Evolutionary conservation across 2,329 filamentous ascomycete species (phyloP).

Genomic region (Plenodomus tracheiphilus): DNA sequence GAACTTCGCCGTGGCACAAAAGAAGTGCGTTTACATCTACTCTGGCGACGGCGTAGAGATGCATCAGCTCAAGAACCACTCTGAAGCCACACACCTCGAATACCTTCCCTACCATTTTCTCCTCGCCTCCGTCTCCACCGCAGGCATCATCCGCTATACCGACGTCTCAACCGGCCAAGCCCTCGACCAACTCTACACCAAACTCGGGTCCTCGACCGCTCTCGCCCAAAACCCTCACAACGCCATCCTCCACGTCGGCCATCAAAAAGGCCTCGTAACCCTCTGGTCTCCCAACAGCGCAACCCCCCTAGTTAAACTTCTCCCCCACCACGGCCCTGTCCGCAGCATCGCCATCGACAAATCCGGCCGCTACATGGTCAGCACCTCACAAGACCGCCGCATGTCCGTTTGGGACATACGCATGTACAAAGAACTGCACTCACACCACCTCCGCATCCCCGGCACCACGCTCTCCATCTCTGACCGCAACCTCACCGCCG

Average conservation of each 20-base stretch:
- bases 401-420: constrained; percentile 97
- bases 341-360: constrained; percentile 82
- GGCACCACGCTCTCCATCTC: constrained; percentile 85
- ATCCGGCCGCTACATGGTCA: constrained; percentile 94
- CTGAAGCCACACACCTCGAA: constrained; percentile 90
- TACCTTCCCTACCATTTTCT: constrained; percentile 97
- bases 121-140: constrained; percentile 81
- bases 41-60: constrained; percentile 88
- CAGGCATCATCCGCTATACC: constrained; percentile 84
- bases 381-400: constrained; percentile 82
- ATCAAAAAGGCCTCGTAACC: constrained; percentile 92
- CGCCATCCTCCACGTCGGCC: constrained; percentile 86
- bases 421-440: constrained; percentile 90
- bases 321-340: constrained; percentile 88
- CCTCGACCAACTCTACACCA: constrained; percentile 82
- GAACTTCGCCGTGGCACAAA: constrained; percentile 92
- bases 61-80: constrained; percentile 86
- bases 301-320: constrained; percentile 84
- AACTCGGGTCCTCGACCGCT: constrained; percentile 79
- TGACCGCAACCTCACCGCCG: constrained; percentile 82
- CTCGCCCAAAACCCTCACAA: constrained; percentile 90
- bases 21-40: constrained; percentile 97
- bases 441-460: constrained; percentile 81
- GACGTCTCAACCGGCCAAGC: constrained; percentile 92
- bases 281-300: constrained; percentile 93